A percentile compares a stretch with the other conserved stretches of the same genome.
phyloP scores from a whole-genome alignment of 176 grass and related monocot genomes.

The Aegilops bicornis region DNA sequence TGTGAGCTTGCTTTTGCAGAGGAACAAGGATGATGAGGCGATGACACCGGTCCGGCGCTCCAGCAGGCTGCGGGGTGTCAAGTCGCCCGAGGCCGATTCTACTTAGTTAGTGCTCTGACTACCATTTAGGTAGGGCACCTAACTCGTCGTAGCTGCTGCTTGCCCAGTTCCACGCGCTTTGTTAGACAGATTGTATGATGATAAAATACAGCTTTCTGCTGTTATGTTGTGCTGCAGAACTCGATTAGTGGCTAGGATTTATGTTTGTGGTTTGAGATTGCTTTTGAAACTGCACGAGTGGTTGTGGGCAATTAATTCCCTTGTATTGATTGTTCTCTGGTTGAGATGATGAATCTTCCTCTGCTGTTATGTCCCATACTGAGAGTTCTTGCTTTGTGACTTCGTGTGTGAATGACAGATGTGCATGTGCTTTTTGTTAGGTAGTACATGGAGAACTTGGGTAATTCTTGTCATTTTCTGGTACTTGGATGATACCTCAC shows the following conservation, averaged over 20 bases:
- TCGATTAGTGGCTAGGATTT: slow-evolving; percentile 2
- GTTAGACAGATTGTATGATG: not conserved
- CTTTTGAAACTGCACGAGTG: not conserved
- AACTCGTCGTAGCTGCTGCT: slow-evolving; percentile 22
- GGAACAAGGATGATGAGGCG: slow-evolving; percentile 60
- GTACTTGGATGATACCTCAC: too few species aligned
- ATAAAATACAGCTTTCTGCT: slow-evolving; percentile 53
- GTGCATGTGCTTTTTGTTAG: too few species aligned
- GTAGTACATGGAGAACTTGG: too few species aligned
- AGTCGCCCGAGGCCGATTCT: slow-evolving; percentile 42
- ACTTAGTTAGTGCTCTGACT: slow-evolving; percentile 6
- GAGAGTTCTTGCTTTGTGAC: not conserved
- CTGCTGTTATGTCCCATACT: not conserved
- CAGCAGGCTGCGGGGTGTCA: slow-evolving; percentile 61
- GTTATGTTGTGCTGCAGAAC: slow-evolving; percentile 14
- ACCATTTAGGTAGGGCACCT: slow-evolving; percentile 25
- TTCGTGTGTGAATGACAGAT: too few species aligned
- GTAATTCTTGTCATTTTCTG: too few species aligned
- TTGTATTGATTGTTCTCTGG: not conserved
- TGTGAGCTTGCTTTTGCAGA: slow-evolving; percentile 34
- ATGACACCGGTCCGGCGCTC: slow-evolving; percentile 86
- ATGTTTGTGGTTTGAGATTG: not conserved
- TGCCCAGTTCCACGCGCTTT: slow-evolving; percentile 2
- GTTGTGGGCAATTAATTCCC: not conserved
- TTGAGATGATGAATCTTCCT: not conserved